A percentile compares a stretch with the other conserved stretches of the same genome.
phyloP scores from a whole-genome alignment of 164 flowering plant species.

The Kalanchoe fedtschenkoi region DNA sequence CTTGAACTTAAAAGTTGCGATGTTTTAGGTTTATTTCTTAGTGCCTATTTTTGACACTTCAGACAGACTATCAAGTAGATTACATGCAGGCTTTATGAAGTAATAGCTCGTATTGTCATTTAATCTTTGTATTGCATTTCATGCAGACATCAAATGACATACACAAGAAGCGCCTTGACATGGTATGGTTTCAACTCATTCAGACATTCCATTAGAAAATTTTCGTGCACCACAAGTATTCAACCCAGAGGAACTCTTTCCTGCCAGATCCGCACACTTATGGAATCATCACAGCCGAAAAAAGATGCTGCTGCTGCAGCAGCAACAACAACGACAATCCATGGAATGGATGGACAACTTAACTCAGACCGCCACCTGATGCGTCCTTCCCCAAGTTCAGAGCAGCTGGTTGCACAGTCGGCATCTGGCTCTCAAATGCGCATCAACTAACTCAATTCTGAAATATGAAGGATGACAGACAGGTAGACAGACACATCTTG shows the following conservation, averaged over 20 bases:
- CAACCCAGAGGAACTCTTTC: not conserved
- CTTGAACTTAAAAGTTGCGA: too few species aligned
- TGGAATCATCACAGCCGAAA: constrained; percentile 7
- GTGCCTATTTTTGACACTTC: too few species aligned
- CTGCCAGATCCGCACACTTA: constrained; percentile 3
- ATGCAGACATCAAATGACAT: constrained; percentile 6
- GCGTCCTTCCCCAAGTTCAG: constrained; percentile 7
- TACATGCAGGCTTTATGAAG: too few species aligned
- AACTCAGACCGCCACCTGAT: constrained; percentile 1
- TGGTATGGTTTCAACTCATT: not conserved
- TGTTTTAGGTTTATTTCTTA: too few species aligned
- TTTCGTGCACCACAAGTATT: not conserved
- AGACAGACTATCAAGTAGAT: too few species aligned
- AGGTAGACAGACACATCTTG: too few species aligned
- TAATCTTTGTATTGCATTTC: not conserved
- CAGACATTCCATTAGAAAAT: not conserved
- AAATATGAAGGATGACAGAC: too few species aligned
- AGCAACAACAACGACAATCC: not conserved
- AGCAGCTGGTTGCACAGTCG: constrained; percentile 1
- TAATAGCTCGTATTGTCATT: not conserved
- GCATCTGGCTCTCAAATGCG: constrained; percentile 7
- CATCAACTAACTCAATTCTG: constrained; percentile 5
- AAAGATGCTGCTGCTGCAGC: too few species aligned
- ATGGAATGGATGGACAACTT: not conserved
- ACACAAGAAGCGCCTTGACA: constrained; percentile 11